phyloP scores from a whole-genome alignment of 2,329 filamentous ascomycete genomes.

The Chaetomium sp. region DNA sequence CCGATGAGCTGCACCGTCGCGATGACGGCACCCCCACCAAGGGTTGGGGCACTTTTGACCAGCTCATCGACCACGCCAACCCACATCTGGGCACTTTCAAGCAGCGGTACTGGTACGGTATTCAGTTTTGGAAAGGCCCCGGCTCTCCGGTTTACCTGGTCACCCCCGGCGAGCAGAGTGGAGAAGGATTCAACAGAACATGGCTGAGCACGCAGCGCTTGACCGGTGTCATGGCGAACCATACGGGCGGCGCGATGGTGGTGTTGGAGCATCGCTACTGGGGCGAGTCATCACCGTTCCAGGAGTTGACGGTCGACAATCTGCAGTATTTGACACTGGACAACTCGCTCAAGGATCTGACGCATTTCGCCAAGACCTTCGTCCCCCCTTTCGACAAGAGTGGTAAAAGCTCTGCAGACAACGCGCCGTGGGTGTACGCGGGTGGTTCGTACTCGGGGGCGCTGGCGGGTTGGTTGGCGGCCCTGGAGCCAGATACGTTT shows the following conservation, averaged over 20 bases:
- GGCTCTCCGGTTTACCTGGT: constrained; percentile 36
- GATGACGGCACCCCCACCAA: constrained; percentile 11
- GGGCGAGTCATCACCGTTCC: constrained; percentile 35
- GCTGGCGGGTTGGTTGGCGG: constrained; percentile 46
- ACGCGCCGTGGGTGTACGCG: constrained; percentile 48
- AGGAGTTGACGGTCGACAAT: constrained; percentile 31
- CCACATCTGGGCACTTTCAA: constrained; percentile 36
- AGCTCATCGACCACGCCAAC: constrained; percentile 36
- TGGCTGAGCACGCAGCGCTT: constrained; percentile 39
- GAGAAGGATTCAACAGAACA: constrained; percentile 29
- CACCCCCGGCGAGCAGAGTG: constrained; percentile 35
- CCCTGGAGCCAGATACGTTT: constrained; percentile 47
- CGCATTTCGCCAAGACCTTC: constrained; percentile 38
- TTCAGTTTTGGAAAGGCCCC: constrained; percentile 35
- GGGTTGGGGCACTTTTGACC: constrained; percentile 30
- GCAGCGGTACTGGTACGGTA: constrained; percentile 37
- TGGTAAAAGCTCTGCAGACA: constrained; percentile 38
- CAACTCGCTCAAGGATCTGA: constrained; percentile 36
- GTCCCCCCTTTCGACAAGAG: constrained; percentile 44
- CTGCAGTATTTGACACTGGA: constrained; percentile 35
- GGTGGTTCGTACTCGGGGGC: constrained; percentile 53
- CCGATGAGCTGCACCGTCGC: constrained; percentile 13
- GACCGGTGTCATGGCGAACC: constrained; percentile 34
- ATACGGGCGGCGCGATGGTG: constrained; percentile 35
- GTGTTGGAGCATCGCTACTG: constrained; percentile 40